These are phyloP conservation scores for Phytophthora sp. DNA, from an alignment of 352 stramenopile species.

Conservation along the genomic window DNA sequence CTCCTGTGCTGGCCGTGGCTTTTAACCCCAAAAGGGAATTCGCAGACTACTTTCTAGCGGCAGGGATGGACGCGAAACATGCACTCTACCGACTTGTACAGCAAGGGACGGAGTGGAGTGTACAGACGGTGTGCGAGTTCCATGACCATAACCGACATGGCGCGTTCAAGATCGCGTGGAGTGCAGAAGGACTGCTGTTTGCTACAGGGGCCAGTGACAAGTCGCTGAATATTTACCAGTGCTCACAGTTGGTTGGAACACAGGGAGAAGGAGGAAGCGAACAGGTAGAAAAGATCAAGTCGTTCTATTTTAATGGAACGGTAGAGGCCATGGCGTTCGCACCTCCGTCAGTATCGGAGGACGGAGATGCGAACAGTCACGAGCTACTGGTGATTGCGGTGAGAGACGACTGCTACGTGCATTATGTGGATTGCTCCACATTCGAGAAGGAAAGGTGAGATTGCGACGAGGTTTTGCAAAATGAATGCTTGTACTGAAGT, in stretches of 20 bases:
- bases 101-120: conserved; percentile 40
- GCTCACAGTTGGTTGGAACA: conserved; percentile 26
- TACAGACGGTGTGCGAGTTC: conserved; percentile 55
- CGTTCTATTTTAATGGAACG: conserved; percentile 88
- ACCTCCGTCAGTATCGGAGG: conserved; percentile 23
- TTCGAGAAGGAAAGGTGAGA: conserved; percentile 82
- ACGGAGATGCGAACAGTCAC: conserved; percentile 1
- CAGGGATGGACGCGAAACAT: conserved; percentile 78
- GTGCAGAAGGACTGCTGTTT: conserved; percentile 55
- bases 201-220: conserved; percentile 82
- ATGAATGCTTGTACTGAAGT: background rate
- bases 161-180: conserved; percentile 74
- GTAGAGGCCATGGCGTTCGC: conserved; percentile 73
- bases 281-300: conserved; percentile 70
- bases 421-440: conserved; percentile 81
- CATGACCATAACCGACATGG: conserved; percentile 79
- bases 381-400: conserved; percentile 73
- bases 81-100: conserved; percentile 55
- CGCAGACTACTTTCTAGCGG: conserved; percentile 64
- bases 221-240: conserved; percentile 72
- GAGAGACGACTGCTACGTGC: conserved; percentile 84
- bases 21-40: conserved; percentile 58
- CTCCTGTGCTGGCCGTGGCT: conserved; percentile 61
- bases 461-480: background rate
- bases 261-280: conserved; percentile 4